Percentiles rank a stretch among this genome's conserved stretches.
These are phyloP conservation scores for Pichia paraexigua DNA, from an alignment of 805 yeast species.

Conservation along the genomic window DNA sequence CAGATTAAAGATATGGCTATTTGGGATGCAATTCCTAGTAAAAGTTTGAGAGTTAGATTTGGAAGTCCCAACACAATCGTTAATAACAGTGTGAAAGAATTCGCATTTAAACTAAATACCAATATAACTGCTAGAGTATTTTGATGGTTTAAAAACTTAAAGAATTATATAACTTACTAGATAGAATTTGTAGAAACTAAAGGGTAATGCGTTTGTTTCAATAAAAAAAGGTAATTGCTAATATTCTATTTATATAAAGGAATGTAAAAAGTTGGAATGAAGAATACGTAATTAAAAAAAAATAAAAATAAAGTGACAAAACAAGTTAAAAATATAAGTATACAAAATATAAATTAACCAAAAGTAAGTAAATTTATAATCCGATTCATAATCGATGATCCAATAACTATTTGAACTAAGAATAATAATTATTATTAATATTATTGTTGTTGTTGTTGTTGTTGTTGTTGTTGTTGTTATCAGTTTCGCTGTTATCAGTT, in stretches of 20 bases:
- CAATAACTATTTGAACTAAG: neutral
- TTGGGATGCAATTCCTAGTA: conserved; percentile 37
- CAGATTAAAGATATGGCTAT: conserved; percentile 40
- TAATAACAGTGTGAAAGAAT: conserved; percentile 17
- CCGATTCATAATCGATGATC: neutral
- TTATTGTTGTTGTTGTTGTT: too few species aligned
- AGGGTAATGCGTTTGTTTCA: too few species aligned
- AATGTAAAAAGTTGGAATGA: neutral
- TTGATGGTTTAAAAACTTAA: too few species aligned
- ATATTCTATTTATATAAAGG: neutral
- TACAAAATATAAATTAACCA: neutral
- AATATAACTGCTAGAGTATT: neutral
- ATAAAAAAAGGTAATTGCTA: neutral
- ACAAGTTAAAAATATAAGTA: neutral
- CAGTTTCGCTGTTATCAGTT: too few species aligned
- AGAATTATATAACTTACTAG: too few species aligned
- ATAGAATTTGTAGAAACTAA: too few species aligned
- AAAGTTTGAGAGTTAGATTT: conserved; percentile 38
- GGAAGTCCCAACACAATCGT: conserved; percentile 56
- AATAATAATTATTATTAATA: too few species aligned
- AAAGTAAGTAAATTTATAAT: neutral
- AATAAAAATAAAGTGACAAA: neutral
- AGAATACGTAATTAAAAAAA: neutral
- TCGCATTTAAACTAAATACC: neutral
- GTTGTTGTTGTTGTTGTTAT: too few species aligned